phyloP scores from a whole-genome alignment of 768 basidiomycete genomes.

The Xerocomellus amylosporus region DNA sequence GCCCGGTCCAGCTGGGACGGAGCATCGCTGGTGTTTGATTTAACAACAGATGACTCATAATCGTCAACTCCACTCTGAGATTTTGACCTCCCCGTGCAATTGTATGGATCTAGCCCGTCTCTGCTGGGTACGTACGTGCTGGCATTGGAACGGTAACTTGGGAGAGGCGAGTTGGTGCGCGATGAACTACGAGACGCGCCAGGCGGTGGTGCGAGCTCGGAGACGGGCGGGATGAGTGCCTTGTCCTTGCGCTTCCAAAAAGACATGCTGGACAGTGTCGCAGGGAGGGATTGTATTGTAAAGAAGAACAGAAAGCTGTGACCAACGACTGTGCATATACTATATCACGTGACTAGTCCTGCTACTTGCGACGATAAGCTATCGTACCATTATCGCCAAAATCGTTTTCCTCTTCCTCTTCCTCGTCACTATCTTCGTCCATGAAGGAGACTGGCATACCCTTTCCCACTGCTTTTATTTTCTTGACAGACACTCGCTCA shows the following conservation, averaged over 20 bases:
- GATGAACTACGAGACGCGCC: conserved; percentile 29
- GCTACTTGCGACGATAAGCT: conserved; percentile 6
- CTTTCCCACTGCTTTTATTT: conserved; percentile 71
- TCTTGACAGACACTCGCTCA: conserved; percentile 78
- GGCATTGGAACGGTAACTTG: conserved; percentile 49
- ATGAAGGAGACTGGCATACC: conserved; percentile 50
- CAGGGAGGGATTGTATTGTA: neutral
- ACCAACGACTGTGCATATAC: neutral
- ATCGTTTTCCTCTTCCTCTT: conserved; percentile 41
- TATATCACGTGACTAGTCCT: conserved; percentile 14
- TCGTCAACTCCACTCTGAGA: conserved; percentile 28
- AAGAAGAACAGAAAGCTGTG: conserved; percentile 5
- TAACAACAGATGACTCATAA: conserved; percentile 13
- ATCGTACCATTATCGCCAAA: conserved; percentile 27
- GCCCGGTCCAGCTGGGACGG: conserved; percentile 58
- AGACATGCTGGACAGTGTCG: conserved; percentile 17
- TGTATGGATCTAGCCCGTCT: conserved; percentile 57
- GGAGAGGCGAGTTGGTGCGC: conserved; percentile 38
- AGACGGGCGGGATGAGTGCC: conserved; percentile 65
- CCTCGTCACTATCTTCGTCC: conserved; percentile 32
- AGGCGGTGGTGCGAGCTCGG: conserved; percentile 29
- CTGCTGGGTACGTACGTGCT: conserved; percentile 67
- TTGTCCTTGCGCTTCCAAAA: conserved; percentile 65
- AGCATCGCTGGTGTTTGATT: conserved; percentile 16
- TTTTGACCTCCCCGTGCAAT: conserved; percentile 27